Conservation (phyloP, 208 protist genomes). For the Acanthamoeba culbertsoni region DNA sequence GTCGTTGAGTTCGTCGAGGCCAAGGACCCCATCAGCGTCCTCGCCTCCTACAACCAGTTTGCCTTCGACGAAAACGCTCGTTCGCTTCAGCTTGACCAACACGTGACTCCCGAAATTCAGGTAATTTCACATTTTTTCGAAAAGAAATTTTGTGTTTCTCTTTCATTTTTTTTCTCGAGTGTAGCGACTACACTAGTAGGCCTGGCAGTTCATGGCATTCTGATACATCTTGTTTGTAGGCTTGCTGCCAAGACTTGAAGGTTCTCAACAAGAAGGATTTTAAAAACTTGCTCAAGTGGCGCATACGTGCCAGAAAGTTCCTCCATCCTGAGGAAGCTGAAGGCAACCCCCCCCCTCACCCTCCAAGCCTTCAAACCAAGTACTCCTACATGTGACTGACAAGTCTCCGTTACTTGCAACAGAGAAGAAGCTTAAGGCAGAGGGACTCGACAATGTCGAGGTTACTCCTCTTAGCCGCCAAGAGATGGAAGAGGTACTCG, state of each 20-base stretch:
- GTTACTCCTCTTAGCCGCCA: neutral
- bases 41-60: conserved; percentile 89
- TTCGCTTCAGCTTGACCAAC: neutral
- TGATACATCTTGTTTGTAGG: neutral
- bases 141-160: conserved; percentile 82
- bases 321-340: conserved; percentile 85
- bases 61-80: conserved; percentile 87
- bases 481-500: conserved; percentile 80
- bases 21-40: conserved; percentile 89
- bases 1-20: conserved; percentile 91
- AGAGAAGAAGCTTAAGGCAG: neutral
- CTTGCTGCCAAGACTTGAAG: conserved; percentile 90
- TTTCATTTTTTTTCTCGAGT: conserved; percentile 64
- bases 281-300: conserved; percentile 93
- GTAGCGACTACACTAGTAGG: no score
- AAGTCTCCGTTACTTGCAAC: neutral
- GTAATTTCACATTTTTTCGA: conserved; percentile 62
- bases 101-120: neutral
- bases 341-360: conserved; percentile 9
- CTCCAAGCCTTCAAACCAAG: neutral
- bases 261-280: conserved; percentile 94
- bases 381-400: neutral
- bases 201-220: neutral
- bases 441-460: neutral
- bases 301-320: conserved; percentile 84